Conservation (phyloP, 139 green algal species). For the Volvox africanus region DNA sequence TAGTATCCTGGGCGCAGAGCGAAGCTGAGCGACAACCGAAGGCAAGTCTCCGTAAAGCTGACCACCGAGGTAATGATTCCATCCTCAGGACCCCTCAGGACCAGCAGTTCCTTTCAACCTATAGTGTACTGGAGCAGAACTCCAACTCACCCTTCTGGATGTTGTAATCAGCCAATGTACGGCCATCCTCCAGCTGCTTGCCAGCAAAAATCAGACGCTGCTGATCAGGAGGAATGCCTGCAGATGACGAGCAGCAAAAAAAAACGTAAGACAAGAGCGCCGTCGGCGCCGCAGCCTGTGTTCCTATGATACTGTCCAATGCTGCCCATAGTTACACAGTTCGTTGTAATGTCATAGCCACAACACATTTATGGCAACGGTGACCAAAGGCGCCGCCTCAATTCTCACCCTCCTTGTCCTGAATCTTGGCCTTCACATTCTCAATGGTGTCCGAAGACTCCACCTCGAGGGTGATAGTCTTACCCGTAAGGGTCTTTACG, state of each 20-base stretch:
- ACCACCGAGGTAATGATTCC: too few species aligned
- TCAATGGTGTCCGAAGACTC: constrained; percentile 85
- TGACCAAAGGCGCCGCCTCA: not conserved
- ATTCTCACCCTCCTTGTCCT: constrained; percentile 67
- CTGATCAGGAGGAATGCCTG: constrained; percentile 94
- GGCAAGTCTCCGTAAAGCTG: too few species aligned
- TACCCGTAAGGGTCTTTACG: constrained; percentile 92
- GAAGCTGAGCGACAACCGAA: too few species aligned
- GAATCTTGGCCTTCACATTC: constrained; percentile 81
- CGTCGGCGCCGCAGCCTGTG: constrained; percentile 16
- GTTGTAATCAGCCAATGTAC: constrained; percentile 98
- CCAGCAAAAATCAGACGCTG: constrained; percentile 97
- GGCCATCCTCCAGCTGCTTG: constrained; percentile 97
- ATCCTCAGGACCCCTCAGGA: too few species aligned
- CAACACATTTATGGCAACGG: too few species aligned
- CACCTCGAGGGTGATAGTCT: constrained; percentile 96
- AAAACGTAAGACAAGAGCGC: not conserved
- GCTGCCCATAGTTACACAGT: too few species aligned
- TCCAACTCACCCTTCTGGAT: constrained; percentile 91
- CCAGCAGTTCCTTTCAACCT: too few species aligned
- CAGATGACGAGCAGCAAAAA: not conserved
- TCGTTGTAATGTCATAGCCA: too few species aligned
- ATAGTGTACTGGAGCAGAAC: too few species aligned
- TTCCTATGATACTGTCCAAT: too few species aligned
- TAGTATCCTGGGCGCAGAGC: too few species aligned